Base-by-base conservation (phyloP, 306 rosid genomes). In the Medicago lupulina region DNA sequence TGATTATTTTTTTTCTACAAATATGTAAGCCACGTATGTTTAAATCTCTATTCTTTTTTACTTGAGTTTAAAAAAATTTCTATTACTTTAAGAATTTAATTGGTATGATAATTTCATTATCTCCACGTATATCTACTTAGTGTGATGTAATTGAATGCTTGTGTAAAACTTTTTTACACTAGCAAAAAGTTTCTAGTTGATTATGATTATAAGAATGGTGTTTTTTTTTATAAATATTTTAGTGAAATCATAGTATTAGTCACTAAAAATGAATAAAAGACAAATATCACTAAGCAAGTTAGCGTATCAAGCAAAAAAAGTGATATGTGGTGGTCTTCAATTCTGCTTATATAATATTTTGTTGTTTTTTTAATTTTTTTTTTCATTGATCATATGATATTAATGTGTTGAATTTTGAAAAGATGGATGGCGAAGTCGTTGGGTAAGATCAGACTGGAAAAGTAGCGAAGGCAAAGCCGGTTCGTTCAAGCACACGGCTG, bases 371-470 rank as follows among this genome's bases (percentile, higher is more conserved):
- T n/a, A n/a, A 13, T 46, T 53, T 6, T 2, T 34, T 34, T 34
- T 19, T 55, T 60, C 9, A 61, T 41, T 58, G 44, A 28, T 74
- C 43, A 44, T 68, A 67, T 70, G 60, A 67, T 21, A 38, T 34
- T 58, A 46, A n/a, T 51, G 18, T 61, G 63, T 69, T 63, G 68
- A 57, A 57, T 80, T 76, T 73, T 47, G 47, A 47, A 67, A 34
- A 95, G 98, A 89, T 68, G 99, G 90, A 23, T 96, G 98, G 98
- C 86, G 84, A 68, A 65, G 84, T 53, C 89, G 97, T 5, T 96
- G 99, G 99, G 93, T 96, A 4, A 79, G 21, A 63, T 96, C 99
- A 1, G 97, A 90, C 75, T 92, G 99, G 98, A 96, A 96, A 83
- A 85, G 68, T 55, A 75, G 72, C 3, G 97, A 96, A 83, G 97